These are phyloP conservation scores for Penicillium paradoxum DNA, from an alignment of 495 filamentous ascomycete genomes.

Conservation along the genomic window DNA sequence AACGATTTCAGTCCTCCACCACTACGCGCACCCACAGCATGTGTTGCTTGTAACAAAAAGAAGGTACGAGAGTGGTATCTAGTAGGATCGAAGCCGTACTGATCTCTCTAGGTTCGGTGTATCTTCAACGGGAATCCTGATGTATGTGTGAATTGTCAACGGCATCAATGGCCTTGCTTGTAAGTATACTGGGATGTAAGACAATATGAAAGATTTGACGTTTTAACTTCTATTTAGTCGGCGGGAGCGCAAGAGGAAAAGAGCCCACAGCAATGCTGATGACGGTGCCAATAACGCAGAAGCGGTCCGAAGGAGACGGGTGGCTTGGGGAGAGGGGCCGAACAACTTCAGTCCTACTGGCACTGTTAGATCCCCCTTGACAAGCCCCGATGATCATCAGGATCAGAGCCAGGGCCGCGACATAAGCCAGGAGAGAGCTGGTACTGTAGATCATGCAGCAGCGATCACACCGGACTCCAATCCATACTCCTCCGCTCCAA, in stretches of 20 bases:
- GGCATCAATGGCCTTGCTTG: conserved; percentile 25
- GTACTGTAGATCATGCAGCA: not conserved
- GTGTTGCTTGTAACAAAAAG: conserved; percentile 25
- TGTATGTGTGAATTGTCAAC: conserved; percentile 18
- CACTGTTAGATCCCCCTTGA: not conserved
- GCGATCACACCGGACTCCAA: conserved; percentile 6
- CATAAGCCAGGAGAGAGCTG: not conserved
- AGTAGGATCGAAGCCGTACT: not conserved
- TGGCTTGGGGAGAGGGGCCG: not conserved
- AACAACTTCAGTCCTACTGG: not conserved
- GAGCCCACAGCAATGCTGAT: not conserved
- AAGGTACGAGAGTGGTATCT: conserved; percentile 12
- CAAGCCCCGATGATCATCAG: not conserved
- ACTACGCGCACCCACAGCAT: conserved; percentile 20
- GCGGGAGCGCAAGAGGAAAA: conserved; percentile 19
- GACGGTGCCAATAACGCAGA: not conserved
- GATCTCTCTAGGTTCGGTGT: conserved; percentile 15
- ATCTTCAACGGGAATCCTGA: conserved; percentile 12
- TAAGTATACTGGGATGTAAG: not conserved
- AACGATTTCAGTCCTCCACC: conserved; percentile 14
- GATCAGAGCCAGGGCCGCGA: not conserved
- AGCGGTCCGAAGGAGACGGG: conserved; percentile 2
- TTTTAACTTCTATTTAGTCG: conserved; percentile 7
- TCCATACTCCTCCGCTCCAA: conserved; percentile 17
- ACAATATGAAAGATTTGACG: not conserved